Conservation (phyloP, 768 basidiomycete genomes). For the Termitomyces titanicus region DNA sequence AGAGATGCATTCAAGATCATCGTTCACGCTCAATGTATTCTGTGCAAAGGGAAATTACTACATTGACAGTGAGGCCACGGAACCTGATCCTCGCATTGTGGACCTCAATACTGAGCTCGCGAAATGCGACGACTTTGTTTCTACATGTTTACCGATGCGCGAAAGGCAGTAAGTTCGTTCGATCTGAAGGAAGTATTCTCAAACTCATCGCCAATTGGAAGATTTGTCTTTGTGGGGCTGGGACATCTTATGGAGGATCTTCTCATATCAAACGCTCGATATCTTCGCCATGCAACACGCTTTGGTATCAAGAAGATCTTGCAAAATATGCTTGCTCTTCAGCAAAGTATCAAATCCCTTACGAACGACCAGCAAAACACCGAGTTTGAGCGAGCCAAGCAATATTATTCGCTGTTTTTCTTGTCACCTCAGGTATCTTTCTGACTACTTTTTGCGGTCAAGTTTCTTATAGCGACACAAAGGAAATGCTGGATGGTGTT, state of each 20-base stretch:
- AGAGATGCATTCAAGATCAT: conserved; percentile 16
- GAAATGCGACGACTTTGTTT: conserved; percentile 68
- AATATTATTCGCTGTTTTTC: conserved; percentile 79
- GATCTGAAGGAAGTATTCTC: neutral
- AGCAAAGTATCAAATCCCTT: conserved; percentile 84
- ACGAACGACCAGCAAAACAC: conserved; percentile 55
- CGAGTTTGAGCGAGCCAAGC: conserved; percentile 72
- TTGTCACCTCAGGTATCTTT: conserved; percentile 65
- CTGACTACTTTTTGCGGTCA: neutral
- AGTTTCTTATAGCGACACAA: neutral
- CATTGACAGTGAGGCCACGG: conserved; percentile 78
- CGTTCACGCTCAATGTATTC: conserved; percentile 11
- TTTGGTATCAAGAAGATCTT: conserved; percentile 84
- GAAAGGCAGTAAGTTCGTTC: conserved; percentile 62
- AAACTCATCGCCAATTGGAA: conserved; percentile 25
- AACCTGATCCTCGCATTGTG: conserved; percentile 86
- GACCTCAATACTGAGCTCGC: conserved; percentile 83
- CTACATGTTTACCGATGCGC: conserved; percentile 53
- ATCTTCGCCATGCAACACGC: conserved; percentile 63
- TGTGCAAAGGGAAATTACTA: conserved; percentile 73
- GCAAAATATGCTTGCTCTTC: conserved; percentile 86
- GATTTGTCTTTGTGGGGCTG: conserved; percentile 86
- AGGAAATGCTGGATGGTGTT: conserved; percentile 79
- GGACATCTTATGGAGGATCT: conserved; percentile 82
- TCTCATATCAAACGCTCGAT: conserved; percentile 69